Conservation (phyloP, 2,329 filamentous ascomycete genomes). For the Amauroascus verrucosus region DNA sequence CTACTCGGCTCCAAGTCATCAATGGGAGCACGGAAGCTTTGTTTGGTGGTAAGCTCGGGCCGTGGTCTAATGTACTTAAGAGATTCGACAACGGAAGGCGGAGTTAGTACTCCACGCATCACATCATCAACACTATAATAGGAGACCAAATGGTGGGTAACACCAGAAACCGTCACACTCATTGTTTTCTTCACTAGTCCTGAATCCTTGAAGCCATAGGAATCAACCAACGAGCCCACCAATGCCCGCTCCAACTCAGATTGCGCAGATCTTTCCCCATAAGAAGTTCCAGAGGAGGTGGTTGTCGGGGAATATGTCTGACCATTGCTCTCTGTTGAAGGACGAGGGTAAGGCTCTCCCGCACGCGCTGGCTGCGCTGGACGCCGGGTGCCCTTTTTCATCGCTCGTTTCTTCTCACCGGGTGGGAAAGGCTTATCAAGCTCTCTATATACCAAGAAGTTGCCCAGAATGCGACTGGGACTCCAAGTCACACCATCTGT, state of each 20-base stretch:
- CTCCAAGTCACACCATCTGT: slow-evolving; percentile 89
- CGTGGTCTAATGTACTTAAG: slow-evolving; percentile 47
- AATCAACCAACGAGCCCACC: slow-evolving; percentile 78
- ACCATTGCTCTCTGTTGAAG: slow-evolving; percentile 29
- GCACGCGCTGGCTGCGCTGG: slow-evolving; percentile 34
- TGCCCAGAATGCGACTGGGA: slow-evolving; percentile 72
- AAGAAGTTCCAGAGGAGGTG: slow-evolving; percentile 12
- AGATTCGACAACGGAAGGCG: slow-evolving; percentile 47
- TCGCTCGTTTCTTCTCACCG: slow-evolving; percentile 74
- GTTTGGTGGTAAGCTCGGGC: slow-evolving; percentile 47
- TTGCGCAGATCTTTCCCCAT: slow-evolving; percentile 32
- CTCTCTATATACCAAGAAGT: slow-evolving; percentile 78
- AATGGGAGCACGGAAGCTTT: slow-evolving; percentile 57
- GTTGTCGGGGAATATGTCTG: slow-evolving; percentile 28
- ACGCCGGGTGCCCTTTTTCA: slow-evolving; percentile 54
- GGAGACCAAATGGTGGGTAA: slow-evolving; percentile 75
- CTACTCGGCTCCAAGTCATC: slow-evolving; percentile 46
- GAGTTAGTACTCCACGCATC: slow-evolving; percentile 47
- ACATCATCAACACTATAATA: slow-evolving; percentile 81
- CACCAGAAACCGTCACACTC: slow-evolving; percentile 61
- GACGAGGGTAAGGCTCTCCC: slow-evolving; percentile 44
- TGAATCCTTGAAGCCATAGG: slow-evolving; percentile 72
- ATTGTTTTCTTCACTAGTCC: slow-evolving; percentile 91
- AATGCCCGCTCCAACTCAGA: slow-evolving; percentile 48
- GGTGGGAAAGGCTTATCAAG: slow-evolving; percentile 67